Base-by-base conservation (phyloP, 169 alveolate species). In the Toxoplasma gondii region DNA sequence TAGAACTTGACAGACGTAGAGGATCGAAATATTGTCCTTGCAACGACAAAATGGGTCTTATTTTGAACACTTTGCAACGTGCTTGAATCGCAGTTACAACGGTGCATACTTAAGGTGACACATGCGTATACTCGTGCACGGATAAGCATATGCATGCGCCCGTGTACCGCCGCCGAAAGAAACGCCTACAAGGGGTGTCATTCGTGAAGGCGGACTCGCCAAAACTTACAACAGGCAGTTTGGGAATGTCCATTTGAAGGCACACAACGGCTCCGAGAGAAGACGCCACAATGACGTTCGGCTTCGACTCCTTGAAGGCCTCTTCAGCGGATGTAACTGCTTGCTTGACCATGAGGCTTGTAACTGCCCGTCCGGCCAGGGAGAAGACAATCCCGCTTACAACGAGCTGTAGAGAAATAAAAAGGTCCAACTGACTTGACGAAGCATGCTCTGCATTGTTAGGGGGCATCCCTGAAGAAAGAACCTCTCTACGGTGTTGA, bases 171-270 rank as follows among this genome's bases (percentile, higher is more conserved):
- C 12, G 58, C 22, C 58, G 4, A 49, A 12, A 49, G 12, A 12
- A 7, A 12, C 4, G 12, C 12, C 22, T 12, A 4, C 58, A 12
- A 49, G 58, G 4, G 58, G 58, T 4, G 4, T 12, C 58, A 4
- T 49, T 49, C 58, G 4, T 49, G 4, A 7, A 7, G 58, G 22
- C 58, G 58, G 58, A 49, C 58, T 49, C 12, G 58, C 58, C 74
- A 22, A 29, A 38, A 12, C 95, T 34, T 53, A 93, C 95, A 2
- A 93, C 44, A 17, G 95, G 93, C 43, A 54, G 44, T 81, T 93
- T 93, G 34, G 95, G 95, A 31, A 86, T 74, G 43, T 49, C 67
- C 95, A 93, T 86, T 74, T 93, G 93, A 4, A 93, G 58, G 64
- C 81, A 43, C 29, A 86, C 84, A 27, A 86, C 88, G 41, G 93